A percentile compares a stretch with the other conserved stretches of the same genome.
phyloP scores from a whole-genome alignment of 164 flowering plant genomes.

The Umbellularia californica region DNA sequence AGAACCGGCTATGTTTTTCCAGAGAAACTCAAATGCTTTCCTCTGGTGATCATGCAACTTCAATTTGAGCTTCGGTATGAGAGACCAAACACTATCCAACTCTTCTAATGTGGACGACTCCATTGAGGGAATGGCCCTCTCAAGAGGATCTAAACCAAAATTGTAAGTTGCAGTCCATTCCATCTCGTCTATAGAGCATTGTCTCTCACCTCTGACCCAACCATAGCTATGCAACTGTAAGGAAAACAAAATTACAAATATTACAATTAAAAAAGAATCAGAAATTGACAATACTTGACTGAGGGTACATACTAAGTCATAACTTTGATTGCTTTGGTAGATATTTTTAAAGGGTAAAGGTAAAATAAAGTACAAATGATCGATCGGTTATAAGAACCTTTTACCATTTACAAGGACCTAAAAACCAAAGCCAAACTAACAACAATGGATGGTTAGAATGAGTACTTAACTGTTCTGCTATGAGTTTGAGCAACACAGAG shows the following conservation, averaged over 20 bases:
- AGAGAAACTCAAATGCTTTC: conserved; percentile 86
- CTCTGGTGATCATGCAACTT: conserved; percentile 74
- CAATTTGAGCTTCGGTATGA: conserved; percentile 59
- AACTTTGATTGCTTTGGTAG: neutral
- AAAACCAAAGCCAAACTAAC: no score
- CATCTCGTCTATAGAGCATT: conserved; percentile 21
- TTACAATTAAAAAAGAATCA: neutral
- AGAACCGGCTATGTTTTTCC: conserved; percentile 84
- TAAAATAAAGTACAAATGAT: no score
- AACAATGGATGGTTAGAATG: no score
- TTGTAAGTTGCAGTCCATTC: conserved; percentile 3
- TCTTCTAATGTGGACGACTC: conserved; percentile 9
- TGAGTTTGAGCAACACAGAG: neutral
- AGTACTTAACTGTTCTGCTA: neutral
- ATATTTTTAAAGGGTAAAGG: no score
- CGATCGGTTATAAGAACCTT: no score
- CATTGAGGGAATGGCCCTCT: conserved; percentile 15
- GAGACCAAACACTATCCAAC: conserved; percentile 64
- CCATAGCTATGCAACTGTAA: conserved; percentile 34
- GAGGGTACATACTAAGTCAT: neutral
- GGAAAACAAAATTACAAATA: conserved; percentile 7
- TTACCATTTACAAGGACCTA: no score
- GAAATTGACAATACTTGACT: neutral
- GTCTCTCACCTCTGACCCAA: conserved; percentile 26
- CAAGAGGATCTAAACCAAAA: conserved; percentile 23